These are phyloP conservation scores for Heterobasidion irregulare DNA, from an alignment of 1,284 basidiomycete species.

Conservation along the genomic window DNA sequence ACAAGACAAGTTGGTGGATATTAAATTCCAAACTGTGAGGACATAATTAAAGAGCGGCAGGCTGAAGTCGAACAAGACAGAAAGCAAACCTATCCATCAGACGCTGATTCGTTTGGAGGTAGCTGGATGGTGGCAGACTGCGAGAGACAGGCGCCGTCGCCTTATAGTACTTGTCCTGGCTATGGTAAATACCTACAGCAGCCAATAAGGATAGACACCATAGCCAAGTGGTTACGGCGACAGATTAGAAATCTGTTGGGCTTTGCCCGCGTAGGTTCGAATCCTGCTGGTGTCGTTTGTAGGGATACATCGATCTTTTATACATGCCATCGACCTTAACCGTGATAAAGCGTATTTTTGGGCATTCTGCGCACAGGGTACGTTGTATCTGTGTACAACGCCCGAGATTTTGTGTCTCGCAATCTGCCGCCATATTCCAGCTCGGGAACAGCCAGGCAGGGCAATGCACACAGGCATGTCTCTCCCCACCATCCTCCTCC, in stretches of 20 bases:
- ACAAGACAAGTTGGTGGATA: slow-evolving; percentile 75
- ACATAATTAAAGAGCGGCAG: not conserved
- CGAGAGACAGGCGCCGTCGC: no score
- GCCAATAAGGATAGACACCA: slow-evolving; percentile 17
- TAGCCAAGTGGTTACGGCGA: slow-evolving; percentile 45
- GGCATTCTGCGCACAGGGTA: no score
- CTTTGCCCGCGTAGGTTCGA: slow-evolving; percentile 27
- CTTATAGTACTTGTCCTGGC: not conserved
- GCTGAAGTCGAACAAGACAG: not conserved
- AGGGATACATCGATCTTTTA: no score
- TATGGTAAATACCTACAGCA: not conserved
- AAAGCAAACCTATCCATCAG: slow-evolving; percentile 7
- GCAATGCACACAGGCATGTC: no score
- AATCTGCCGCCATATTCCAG: no score
- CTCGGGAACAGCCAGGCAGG: no score
- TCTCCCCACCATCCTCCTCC: no score
- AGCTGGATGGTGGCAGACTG: no score
- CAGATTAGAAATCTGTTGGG: slow-evolving; percentile 41
- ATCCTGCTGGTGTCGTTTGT: slow-evolving; percentile 18
- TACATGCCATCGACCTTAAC: no score
- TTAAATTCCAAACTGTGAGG: slow-evolving; percentile 57
- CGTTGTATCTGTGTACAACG: no score
- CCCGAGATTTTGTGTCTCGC: no score
- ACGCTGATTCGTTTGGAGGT: not conserved
- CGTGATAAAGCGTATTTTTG: no score